Conservation (phyloP, 2,329 filamentous ascomycete genomes). For the Aspergillus ustus region DNA sequence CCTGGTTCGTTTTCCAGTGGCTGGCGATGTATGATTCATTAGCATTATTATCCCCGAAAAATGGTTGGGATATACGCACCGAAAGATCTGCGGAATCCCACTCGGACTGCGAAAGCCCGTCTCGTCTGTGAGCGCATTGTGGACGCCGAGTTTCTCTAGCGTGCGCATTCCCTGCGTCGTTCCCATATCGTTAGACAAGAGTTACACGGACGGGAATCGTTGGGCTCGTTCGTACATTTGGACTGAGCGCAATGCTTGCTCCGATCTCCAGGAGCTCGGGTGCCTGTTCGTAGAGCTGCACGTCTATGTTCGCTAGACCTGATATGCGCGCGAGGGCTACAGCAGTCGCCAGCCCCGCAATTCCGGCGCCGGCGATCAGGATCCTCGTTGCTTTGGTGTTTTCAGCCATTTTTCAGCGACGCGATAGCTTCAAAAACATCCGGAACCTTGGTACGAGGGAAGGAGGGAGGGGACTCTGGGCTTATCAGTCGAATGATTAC, state of each 20-base stretch:
- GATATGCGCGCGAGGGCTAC: constrained; percentile 43
- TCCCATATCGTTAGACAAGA: neutral
- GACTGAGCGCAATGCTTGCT: constrained; percentile 37
- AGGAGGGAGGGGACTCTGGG: neutral
- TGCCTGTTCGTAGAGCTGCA: constrained; percentile 58
- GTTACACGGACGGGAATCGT: too few species aligned
- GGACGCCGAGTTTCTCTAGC: constrained; percentile 55
- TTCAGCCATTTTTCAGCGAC: neutral
- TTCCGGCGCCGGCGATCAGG: constrained; percentile 57
- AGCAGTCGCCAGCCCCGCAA: constrained; percentile 54
- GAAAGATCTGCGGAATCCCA: constrained; percentile 53
- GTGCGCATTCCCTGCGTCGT: constrained; percentile 49
- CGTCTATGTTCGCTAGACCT: constrained; percentile 40
- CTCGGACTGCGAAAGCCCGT: constrained; percentile 47
- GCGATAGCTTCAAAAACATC: neutral
- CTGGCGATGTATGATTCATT: constrained; percentile 26
- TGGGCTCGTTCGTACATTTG: constrained; percentile 45
- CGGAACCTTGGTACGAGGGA: too few species aligned
- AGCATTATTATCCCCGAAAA: neutral
- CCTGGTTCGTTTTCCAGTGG: constrained; percentile 51
- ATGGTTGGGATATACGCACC: constrained; percentile 29
- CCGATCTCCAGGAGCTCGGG: constrained; percentile 31
- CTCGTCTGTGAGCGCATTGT: constrained; percentile 50
- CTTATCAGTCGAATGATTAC: neutral
- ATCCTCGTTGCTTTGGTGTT: constrained; percentile 37